These are phyloP conservation scores for Ogataea trehalophila DNA, from an alignment of 805 yeast species.

Conservation along the genomic window DNA sequence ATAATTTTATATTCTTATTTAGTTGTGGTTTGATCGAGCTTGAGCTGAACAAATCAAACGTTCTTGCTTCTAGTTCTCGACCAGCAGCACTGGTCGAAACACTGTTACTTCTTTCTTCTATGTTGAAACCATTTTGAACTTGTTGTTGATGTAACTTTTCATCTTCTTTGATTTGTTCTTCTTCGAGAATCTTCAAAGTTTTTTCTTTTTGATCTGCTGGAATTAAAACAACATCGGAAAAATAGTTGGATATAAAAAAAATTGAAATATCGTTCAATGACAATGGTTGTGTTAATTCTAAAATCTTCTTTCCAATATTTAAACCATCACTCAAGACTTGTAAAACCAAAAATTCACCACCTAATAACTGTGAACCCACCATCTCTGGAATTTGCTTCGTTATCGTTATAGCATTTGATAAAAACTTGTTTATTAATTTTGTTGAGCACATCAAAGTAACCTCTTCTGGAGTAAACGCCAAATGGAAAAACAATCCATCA, in stretches of 20 bases:
- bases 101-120: neutral
- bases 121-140: neutral
- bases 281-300: slow-evolving; percentile 55
- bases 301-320: slow-evolving; percentile 47
- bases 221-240: slow-evolving; percentile 58
- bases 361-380: slow-evolving; percentile 34
- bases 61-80: slow-evolving; percentile 27
- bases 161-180: slow-evolving; percentile 13
- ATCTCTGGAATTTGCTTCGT: slow-evolving; percentile 23
- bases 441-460: slow-evolving; percentile 54
- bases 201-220: slow-evolving; percentile 41
- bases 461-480: slow-evolving; percentile 60
- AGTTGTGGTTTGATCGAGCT: slow-evolving; percentile 41
- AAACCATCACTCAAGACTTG: slow-evolving; percentile 60
- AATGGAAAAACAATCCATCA: slow-evolving; percentile 48
- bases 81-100: neutral
- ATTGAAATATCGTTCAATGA: slow-evolving; percentile 52
- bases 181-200: slow-evolving; percentile 42
- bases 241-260: slow-evolving; percentile 59
- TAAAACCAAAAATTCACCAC: slow-evolving; percentile 44
- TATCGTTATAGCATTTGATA: slow-evolving; percentile 35
- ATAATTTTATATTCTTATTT: slow-evolving; percentile 34
- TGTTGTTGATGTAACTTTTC: neutral
- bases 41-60: slow-evolving; percentile 34
- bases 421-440: slow-evolving; percentile 32